phyloP scores from a whole-genome alignment of 148 eudicot species.

The Fagopyrum tataricum region DNA sequence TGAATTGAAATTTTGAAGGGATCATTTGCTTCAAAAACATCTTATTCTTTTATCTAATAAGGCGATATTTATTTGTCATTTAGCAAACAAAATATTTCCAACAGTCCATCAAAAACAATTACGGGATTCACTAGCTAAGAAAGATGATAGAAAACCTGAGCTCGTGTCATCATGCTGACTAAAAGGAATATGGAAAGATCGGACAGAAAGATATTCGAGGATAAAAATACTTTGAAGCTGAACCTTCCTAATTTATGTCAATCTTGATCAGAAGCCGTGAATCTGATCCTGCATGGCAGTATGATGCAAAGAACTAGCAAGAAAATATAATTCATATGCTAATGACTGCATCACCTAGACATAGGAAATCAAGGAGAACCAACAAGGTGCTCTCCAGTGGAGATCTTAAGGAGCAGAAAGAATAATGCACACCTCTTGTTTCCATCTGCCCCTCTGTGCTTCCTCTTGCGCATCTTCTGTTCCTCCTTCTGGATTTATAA shows the following conservation, averaged over 20 bases:
- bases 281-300: not conserved
- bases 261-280: not conserved
- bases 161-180: not conserved
- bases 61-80: not conserved
- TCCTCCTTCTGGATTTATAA: constrained; percentile 94
- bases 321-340: not conserved
- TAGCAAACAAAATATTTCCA: not conserved
- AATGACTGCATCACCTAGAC: not conserved
- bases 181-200: not conserved
- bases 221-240: not conserved
- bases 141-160: not conserved
- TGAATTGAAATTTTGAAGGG: not conserved
- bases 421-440: constrained; percentile 51
- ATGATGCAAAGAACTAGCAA: not conserved
- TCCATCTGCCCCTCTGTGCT: constrained; percentile 91
- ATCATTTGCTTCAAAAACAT: not conserved
- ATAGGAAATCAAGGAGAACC: not conserved
- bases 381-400: not conserved
- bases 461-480: constrained; percentile 88
- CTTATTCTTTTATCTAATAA: not conserved
- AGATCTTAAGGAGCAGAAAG: not conserved
- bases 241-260: not conserved
- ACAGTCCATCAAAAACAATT: not conserved
- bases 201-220: not conserved
- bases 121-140: not conserved